These are phyloP conservation scores for Castanopsis chinensis DNA, from an alignment of 306 rosid genomes.

Conservation along the genomic window DNA sequence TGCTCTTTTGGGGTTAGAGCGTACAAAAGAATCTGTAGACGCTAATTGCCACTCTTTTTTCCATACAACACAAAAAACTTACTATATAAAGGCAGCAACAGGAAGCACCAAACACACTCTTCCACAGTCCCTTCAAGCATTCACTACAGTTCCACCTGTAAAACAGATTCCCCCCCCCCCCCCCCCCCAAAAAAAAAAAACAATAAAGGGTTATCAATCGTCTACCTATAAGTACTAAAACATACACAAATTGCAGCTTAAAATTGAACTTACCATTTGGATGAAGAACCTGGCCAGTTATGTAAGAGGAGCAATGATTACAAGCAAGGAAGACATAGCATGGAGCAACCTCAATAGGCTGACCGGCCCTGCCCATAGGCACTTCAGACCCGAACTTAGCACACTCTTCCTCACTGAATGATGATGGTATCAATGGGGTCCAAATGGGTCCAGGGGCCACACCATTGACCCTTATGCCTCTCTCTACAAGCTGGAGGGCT, in stretches of 20 bases:
- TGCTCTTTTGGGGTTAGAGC: no score
- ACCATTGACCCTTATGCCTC: constrained; percentile 71
- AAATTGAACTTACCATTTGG: constrained; percentile 55
- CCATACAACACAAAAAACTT: not conserved
- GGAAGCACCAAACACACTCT: not conserved
- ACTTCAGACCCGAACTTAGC: constrained; percentile 38
- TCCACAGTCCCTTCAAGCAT: constrained; percentile 35
- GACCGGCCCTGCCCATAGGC: constrained; percentile 80
- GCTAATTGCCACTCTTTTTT: not conserved
- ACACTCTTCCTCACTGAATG: constrained; percentile 34
- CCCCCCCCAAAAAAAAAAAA: not conserved
- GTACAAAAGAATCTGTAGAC: not conserved
- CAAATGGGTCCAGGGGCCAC: constrained; percentile 91
- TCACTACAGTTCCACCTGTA: constrained; percentile 65
- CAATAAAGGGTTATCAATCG: not conserved
- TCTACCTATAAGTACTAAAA: not conserved
- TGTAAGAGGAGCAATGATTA: constrained; percentile 65
- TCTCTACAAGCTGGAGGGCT: constrained; percentile 47
- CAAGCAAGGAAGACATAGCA: constrained; percentile 64
- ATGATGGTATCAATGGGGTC: constrained; percentile 63
- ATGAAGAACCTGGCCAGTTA: constrained; percentile 80
- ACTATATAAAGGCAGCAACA: not conserved
- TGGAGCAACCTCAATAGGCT: constrained; percentile 79
- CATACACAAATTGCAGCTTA: not conserved
- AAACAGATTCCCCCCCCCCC: not conserved